Evolutionary conservation across 1,139 yeast species (phyloP).

Genomic region (Magnusiomyces suaveolens): DNA sequence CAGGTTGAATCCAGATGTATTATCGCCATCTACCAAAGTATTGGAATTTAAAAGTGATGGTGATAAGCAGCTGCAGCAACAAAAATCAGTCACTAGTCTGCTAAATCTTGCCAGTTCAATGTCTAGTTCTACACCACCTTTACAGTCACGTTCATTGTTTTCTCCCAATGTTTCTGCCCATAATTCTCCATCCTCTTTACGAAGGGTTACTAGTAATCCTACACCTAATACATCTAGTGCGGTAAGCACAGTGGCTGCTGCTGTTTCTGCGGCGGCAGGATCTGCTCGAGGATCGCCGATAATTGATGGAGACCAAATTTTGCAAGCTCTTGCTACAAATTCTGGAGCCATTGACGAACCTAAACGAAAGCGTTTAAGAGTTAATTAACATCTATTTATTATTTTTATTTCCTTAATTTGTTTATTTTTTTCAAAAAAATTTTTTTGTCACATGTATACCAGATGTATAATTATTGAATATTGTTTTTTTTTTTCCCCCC

Average conservation of each 20-base stretch:
- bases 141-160: not conserved
- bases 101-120: not conserved
- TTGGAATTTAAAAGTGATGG: not conserved
- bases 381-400: not conserved
- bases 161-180: not conserved
- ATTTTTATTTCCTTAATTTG: not conserved
- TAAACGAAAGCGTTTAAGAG: slow-evolving; percentile 9
- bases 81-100: not conserved
- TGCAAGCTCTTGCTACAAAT: not conserved
- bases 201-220: no score
- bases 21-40: not conserved
- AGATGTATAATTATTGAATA: not conserved
- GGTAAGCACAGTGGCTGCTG: not conserved
- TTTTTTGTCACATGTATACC: not conserved
- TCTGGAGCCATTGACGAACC: slow-evolving; percentile 3
- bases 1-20: not conserved
- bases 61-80: not conserved
- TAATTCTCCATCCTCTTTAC: not conserved
- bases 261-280: not conserved
- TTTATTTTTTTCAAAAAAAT: not conserved
- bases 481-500: no score
- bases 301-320: slow-evolving; percentile 7
- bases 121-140: not conserved
- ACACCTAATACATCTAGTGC: no score
- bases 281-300: not conserved